Percentiles rank a stretch among this genome's conserved stretches.
Evolutionary conservation across 169 alveolate genomes (phyloP).

Genomic region (Babesia microti): DNA sequence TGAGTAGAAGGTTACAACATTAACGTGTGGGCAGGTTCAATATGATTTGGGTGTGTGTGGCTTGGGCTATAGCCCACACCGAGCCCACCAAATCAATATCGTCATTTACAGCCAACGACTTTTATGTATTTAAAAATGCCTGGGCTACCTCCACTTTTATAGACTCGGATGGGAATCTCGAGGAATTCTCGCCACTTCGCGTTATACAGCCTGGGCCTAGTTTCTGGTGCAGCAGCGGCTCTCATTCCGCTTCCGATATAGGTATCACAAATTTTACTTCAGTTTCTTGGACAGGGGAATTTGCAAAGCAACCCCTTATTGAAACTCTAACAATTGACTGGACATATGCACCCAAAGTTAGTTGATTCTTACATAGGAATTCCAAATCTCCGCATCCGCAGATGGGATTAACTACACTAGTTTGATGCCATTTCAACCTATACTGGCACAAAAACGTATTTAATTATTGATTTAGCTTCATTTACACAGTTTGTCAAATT

Average conservation of each 20-base stretch:
- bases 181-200: slow-evolving; percentile 41
- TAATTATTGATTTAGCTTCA: slow-evolving; percentile 41
- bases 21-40: no score
- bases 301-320: slow-evolving; percentile 57
- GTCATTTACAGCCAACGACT: slow-evolving; percentile 63
- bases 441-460: slow-evolving; percentile 54
- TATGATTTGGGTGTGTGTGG: no score
- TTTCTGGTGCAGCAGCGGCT: slow-evolving; percentile 75
- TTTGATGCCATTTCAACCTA: slow-evolving; percentile 63
- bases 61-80: no score
- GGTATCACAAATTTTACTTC: slow-evolving; percentile 39
- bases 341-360: slow-evolving; percentile 73
- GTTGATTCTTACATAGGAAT: slow-evolving; percentile 36
- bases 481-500: slow-evolving; percentile 50
- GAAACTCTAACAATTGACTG: slow-evolving; percentile 63
- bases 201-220: slow-evolving; percentile 73
- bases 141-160: slow-evolving; percentile 56
- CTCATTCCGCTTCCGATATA: slow-evolving; percentile 56
- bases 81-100: no score
- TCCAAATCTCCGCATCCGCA: slow-evolving; percentile 62
- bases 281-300: slow-evolving; percentile 74
- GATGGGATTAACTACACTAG: slow-evolving; percentile 64
- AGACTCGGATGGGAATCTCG: slow-evolving; percentile 41
- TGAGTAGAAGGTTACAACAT: no score
- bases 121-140: slow-evolving; percentile 56